phyloP scores from a whole-genome alignment of 805 yeast genomes.

The Jamesozyma hellenica region DNA sequence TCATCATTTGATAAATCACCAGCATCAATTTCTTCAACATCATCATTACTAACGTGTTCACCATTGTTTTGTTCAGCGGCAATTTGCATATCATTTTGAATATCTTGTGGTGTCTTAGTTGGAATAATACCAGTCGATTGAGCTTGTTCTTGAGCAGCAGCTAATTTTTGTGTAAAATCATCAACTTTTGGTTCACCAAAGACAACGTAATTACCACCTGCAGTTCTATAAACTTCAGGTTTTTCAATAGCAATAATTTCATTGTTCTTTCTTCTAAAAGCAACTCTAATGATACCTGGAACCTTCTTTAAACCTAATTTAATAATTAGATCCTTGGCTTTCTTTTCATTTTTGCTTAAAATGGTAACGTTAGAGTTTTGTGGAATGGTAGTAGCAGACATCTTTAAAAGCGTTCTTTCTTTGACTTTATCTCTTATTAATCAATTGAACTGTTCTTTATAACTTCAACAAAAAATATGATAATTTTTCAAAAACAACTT shows the following conservation, averaged over 20 bases:
- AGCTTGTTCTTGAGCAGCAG: constrained; percentile 63
- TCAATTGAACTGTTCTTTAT: too few relatives aligned
- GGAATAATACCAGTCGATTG: constrained; percentile 38
- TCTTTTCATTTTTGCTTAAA: constrained; percentile 84
- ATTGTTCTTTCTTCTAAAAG: constrained; percentile 89
- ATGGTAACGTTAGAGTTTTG: constrained; percentile 38
- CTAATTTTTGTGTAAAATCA: constrained; percentile 81
- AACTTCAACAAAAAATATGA: too few relatives aligned
- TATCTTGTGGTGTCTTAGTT: constrained; percentile 62
- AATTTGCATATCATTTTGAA: constrained; percentile 72
- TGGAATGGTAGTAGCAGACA: constrained; percentile 20
- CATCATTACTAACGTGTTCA: constrained; percentile 47
- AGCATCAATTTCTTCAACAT: constrained; percentile 64
- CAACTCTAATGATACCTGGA: constrained; percentile 89
- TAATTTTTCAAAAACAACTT: too few relatives aligned
- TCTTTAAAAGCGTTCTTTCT: too few relatives aligned
- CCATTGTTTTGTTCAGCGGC: constrained; percentile 36
- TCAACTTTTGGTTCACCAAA: constrained; percentile 97
- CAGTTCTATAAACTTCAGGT: constrained; percentile 93
- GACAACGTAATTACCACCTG: constrained; percentile 87
- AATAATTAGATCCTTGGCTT: constrained; percentile 83
- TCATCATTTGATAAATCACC: constrained; percentile 76
- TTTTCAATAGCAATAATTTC: constrained; percentile 80
- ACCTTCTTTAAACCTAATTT: constrained; percentile 85
- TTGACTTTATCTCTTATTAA: too few relatives aligned